A percentile compares a stretch with the other conserved stretches of the same genome.
phyloP scores from a whole-genome alignment of 257 asterid species.

The Mitragyna speciosa region DNA sequence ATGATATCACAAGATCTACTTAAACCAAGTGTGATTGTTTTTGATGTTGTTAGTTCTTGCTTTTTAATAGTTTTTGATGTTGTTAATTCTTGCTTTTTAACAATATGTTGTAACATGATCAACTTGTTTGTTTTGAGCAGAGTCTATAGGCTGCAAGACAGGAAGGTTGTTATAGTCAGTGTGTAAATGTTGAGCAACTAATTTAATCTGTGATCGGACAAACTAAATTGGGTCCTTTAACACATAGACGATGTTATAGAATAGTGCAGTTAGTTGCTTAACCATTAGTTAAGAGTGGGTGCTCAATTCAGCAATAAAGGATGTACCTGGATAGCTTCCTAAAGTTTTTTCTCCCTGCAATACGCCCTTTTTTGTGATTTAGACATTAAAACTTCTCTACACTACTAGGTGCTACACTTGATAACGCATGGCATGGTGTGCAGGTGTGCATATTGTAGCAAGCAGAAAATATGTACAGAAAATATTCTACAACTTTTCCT shows the following conservation, averaged over 20 bases:
- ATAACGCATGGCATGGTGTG: background rate
- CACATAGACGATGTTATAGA: background rate
- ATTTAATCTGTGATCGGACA: background rate
- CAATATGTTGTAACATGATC: background rate
- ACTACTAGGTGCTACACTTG: too few species aligned
- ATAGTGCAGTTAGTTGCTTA: background rate
- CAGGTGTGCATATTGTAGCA: background rate
- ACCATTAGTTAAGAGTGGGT: background rate
- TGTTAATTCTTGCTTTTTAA: background rate
- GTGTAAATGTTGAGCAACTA: background rate
- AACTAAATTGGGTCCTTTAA: too few species aligned
- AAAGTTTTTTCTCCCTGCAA: too few species aligned
- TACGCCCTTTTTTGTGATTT: too few species aligned
- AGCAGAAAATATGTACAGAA: too few species aligned
- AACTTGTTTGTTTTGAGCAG: background rate
- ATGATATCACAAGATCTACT: background rate
- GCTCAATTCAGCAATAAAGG: too few species aligned
- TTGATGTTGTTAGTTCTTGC: background rate
- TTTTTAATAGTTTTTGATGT: background rate
- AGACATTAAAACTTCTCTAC: too few species aligned
- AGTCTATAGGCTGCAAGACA: background rate
- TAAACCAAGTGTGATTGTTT: background rate
- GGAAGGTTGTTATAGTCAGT: background rate
- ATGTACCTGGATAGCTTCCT: too few species aligned
- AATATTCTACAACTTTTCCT: too few species aligned